A percentile compares a stretch with the other conserved stretches of the same genome.
Evolutionary conservation across 352 stramenopile genomes (phyloP).

Genomic region (Phytophthora ramorum): DNA sequence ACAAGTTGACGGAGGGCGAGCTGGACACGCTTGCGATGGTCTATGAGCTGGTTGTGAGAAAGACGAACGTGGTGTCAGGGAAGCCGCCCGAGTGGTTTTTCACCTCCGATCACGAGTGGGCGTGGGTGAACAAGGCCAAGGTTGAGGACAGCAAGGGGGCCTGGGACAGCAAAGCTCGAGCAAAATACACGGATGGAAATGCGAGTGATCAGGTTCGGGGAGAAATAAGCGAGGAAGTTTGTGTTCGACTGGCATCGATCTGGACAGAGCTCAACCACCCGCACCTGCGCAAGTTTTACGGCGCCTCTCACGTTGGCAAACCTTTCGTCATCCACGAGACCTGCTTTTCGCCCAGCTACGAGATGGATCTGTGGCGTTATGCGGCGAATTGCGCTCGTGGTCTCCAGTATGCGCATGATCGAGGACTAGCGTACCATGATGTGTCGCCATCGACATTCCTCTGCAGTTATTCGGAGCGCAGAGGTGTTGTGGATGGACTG

Average conservation of each 20-base stretch:
- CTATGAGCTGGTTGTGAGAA: slow-evolving; percentile 31
- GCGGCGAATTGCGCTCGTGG: neutral
- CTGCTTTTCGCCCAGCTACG: neutral
- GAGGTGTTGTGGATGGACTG: neutral
- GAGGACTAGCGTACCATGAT: neutral
- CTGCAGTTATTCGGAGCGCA: neutral
- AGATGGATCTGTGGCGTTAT: neutral
- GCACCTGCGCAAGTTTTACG: slow-evolving; percentile 30
- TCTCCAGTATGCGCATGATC: slow-evolving; percentile 1
- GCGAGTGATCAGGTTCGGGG: slow-evolving; percentile 14
- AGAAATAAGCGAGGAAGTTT: slow-evolving; percentile 33
- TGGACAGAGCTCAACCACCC: slow-evolving; percentile 43
- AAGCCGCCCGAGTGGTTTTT: slow-evolving; percentile 39
- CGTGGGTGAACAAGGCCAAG: slow-evolving; percentile 35
- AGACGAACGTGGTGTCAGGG: slow-evolving; percentile 28
- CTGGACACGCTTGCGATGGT: slow-evolving; percentile 33
- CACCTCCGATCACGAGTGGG: slow-evolving; percentile 37
- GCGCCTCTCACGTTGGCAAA: slow-evolving; percentile 1
- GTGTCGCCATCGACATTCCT: neutral
- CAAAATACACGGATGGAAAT: slow-evolving; percentile 19
- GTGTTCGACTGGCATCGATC: slow-evolving; percentile 22
- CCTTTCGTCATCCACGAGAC: neutral
- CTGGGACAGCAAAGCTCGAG: slow-evolving; percentile 17
- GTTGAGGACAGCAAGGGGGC: slow-evolving; percentile 25
- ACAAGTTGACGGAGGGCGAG: slow-evolving; percentile 34